Percentiles rank a stretch among this genome's conserved stretches.
These are phyloP conservation scores for Breynia disticha DNA, from an alignment of 441 rosid genomes.

Conservation along the genomic window DNA sequence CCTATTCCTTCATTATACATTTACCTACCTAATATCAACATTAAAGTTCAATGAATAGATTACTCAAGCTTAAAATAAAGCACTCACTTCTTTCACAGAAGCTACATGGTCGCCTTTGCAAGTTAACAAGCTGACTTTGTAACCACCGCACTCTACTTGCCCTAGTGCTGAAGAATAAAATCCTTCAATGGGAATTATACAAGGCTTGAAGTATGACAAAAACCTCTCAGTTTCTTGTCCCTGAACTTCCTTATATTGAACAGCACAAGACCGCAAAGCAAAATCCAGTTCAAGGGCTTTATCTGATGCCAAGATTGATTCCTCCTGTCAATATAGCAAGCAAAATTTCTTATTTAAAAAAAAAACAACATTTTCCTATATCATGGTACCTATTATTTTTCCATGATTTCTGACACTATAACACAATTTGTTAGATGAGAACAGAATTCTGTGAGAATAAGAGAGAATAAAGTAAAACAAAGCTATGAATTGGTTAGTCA, in stretches of 20 bases:
- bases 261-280: constrained; percentile 68
- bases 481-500: too few species aligned
- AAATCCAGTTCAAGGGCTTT: constrained; percentile 75
- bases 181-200: constrained; percentile 78
- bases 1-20: neutral
- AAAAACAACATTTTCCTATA: neutral
- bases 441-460: too few species aligned
- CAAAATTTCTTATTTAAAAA: neutral
- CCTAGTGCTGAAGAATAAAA: constrained; percentile 30
- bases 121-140: constrained; percentile 41
- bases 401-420: too few species aligned
- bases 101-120: constrained; percentile 83
- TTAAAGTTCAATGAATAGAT: constrained; percentile 1
- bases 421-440: too few species aligned
- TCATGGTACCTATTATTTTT: too few species aligned
- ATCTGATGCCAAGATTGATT: constrained; percentile 54
- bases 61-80: constrained; percentile 6
- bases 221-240: constrained; percentile 77
- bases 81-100: constrained; percentile 72
- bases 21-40: neutral
- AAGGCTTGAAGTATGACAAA: constrained; percentile 79
- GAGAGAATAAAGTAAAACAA: too few species aligned
- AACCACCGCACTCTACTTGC: constrained; percentile 25
- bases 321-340: constrained; percentile 36
- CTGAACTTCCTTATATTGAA: constrained; percentile 84